Conservation (phyloP, 148 eudicot genomes). For the Gaultheria prostrata region DNA sequence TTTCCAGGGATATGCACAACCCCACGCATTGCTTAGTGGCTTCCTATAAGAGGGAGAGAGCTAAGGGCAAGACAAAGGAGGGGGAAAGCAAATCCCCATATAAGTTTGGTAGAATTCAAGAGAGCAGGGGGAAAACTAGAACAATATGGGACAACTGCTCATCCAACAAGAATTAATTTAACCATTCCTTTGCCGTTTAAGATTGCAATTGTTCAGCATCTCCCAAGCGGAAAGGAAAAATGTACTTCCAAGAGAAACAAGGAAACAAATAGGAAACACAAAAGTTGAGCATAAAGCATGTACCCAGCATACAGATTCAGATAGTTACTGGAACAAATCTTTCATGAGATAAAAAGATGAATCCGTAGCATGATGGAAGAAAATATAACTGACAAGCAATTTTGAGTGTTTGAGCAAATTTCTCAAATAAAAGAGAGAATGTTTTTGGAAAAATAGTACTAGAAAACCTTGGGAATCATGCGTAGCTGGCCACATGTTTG, state of each 20-base stretch:
- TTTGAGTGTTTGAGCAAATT: not conserved
- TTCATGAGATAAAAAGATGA: not conserved
- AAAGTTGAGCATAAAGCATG: not conserved
- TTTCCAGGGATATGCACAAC: not conserved
- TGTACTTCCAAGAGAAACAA: not conserved
- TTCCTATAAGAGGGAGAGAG: not conserved
- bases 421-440: constrained; percentile 3
- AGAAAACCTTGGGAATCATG: constrained; percentile 66
- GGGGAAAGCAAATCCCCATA: not conserved
- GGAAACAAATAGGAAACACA: not conserved
- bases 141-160: not conserved
- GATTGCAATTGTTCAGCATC: not conserved
- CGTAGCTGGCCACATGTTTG: constrained; percentile 79
- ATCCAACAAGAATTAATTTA: not conserved
- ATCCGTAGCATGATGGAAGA: not conserved
- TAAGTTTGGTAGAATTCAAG: not conserved
- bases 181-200: not conserved
- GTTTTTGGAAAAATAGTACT: not conserved
- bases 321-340: not conserved
- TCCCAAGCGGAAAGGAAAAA: not conserved
- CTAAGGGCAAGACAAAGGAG: not conserved
- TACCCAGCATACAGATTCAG: not conserved
- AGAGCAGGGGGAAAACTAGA: not conserved
- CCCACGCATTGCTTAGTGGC: not conserved
- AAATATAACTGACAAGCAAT: constrained; percentile 1